phyloP scores from a whole-genome alignment of 352 stramenopile genomes.

The Globisporangium sylvaticum region DNA sequence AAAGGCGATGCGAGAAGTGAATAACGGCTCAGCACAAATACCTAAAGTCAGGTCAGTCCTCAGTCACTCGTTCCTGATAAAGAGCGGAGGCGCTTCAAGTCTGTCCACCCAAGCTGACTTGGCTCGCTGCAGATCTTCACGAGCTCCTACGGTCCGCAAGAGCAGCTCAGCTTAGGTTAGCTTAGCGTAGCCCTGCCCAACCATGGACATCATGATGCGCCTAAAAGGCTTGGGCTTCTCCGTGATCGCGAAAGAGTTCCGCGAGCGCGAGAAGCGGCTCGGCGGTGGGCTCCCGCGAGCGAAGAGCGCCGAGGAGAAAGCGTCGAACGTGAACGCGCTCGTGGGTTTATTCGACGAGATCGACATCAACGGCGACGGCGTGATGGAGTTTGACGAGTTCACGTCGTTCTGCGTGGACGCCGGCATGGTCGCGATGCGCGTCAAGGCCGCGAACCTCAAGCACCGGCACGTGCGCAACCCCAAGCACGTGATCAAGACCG shows the following conservation, averaged over 20 bases:
- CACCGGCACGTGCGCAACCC: conserved; percentile 67
- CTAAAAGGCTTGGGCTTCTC: conserved; percentile 73
- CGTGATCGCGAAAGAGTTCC: conserved; percentile 73
- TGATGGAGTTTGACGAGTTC: conserved; percentile 86
- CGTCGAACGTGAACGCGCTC: conserved; percentile 49
- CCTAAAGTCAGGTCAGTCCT: too few relatives aligned
- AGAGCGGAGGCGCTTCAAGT: background rate
- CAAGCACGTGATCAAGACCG: conserved; percentile 55
- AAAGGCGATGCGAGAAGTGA: background rate
- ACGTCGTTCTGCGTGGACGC: conserved; percentile 86
- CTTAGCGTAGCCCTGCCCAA: too few relatives aligned
- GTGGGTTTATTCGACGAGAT: conserved; percentile 85
- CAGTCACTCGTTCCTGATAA: too few relatives aligned
- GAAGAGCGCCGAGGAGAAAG: conserved; percentile 43
- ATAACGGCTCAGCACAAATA: background rate
- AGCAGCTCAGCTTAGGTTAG: too few relatives aligned
- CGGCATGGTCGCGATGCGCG: conserved; percentile 70
- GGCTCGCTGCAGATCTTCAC: too few relatives aligned
- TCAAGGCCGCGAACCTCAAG: conserved; percentile 43
- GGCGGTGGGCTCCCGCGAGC: conserved; percentile 45
- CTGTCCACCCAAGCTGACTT: too few relatives aligned
- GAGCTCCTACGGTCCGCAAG: too few relatives aligned
- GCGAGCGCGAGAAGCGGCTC: conserved; percentile 53
- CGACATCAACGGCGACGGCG: conserved; percentile 84
- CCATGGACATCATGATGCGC: conserved; percentile 83